Percentiles rank a stretch among this genome's conserved stretches.
phyloP scores from a whole-genome alignment of 2,329 filamentous ascomycete genomes.

The Raffaelea ambrosiae region DNA sequence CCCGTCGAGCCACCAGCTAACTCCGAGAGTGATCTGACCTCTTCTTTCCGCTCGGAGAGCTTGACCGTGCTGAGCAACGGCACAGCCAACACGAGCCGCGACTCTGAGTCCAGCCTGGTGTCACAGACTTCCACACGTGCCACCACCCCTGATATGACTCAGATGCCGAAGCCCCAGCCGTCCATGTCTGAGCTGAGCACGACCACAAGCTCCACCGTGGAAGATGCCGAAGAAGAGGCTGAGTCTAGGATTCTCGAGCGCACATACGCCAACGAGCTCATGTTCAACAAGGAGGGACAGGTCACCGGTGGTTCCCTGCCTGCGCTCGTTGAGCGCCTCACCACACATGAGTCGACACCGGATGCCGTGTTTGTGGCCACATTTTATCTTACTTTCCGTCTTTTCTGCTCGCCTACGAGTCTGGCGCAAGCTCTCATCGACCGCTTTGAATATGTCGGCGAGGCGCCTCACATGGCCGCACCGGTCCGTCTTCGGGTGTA shows the following conservation, averaged over 20 bases:
- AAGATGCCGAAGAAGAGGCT: constrained; percentile 62
- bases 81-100: constrained; percentile 71
- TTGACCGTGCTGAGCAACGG: constrained; percentile 68
- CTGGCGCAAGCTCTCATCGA: constrained; percentile 79
- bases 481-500: constrained; percentile 87
- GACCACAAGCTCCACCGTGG: constrained; percentile 54
- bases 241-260: constrained; percentile 83
- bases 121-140: constrained; percentile 81
- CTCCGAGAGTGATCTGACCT: constrained; percentile 42
- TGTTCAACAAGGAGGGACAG: constrained; percentile 89
- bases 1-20: constrained; percentile 30
- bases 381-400: constrained; percentile 91
- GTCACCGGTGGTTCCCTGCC: constrained; percentile 87
- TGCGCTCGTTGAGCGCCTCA: constrained; percentile 88
- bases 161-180: constrained; percentile 47
- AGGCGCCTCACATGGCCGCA: constrained; percentile 63
- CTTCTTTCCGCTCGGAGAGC: constrained; percentile 54
- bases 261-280: constrained; percentile 83
- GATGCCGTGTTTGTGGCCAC: constrained; percentile 88
- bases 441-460: constrained; percentile 84
- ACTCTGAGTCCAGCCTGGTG: constrained; percentile 70
- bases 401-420: constrained; percentile 75
- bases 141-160: constrained; percentile 67
- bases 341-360: constrained; percentile 84
- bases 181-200: constrained; percentile 62